Conservation (phyloP, 495 filamentous ascomycete species). For the Diplogelasinospora grovesii region DNA sequence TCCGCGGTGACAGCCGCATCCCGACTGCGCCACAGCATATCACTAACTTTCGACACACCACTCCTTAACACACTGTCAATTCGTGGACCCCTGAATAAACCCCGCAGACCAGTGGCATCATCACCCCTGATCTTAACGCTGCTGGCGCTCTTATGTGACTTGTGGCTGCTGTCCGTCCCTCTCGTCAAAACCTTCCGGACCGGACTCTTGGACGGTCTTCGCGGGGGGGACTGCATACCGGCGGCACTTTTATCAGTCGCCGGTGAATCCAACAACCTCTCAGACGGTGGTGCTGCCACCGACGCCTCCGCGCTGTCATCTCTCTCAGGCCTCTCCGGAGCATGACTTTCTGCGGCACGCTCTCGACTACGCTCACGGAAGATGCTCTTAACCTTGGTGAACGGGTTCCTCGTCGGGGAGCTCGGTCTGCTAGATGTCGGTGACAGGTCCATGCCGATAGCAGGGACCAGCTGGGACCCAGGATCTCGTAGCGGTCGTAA, state of each 20-base stretch:
- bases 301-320: conserved; percentile 15
- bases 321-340: conserved; percentile 14
- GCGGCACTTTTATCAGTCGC: conserved; percentile 19
- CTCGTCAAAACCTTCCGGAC: conserved; percentile 23
- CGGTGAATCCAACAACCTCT: conserved; percentile 16
- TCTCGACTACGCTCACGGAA: conserved; percentile 44
- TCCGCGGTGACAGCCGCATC: conserved; percentile 14
- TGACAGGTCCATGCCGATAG: conserved; percentile 39
- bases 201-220: conserved; percentile 33
- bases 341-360: conserved; percentile 19
- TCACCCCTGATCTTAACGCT: conserved; percentile 34
- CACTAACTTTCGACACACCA: conserved; percentile 42
- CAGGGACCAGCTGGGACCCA: conserved; percentile 25
- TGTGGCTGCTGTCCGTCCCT: conserved; percentile 28
- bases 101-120: conserved; percentile 32
- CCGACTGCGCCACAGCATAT: conserved; percentile 39
- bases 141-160: conserved; percentile 32
- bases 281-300: conserved; percentile 12
- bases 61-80: conserved; percentile 43
- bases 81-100: conserved; percentile 39
- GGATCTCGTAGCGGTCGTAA: conserved; percentile 23
- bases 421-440: conserved; percentile 33
- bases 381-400: conserved; percentile 39
- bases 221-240: conserved; percentile 19
- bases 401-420: conserved; percentile 39